A percentile compares a stretch with the other conserved stretches of the same genome.
Evolutionary conservation across 1,284 basidiomycete genomes (phyloP).

Genomic region (Mycena sp.): DNA sequence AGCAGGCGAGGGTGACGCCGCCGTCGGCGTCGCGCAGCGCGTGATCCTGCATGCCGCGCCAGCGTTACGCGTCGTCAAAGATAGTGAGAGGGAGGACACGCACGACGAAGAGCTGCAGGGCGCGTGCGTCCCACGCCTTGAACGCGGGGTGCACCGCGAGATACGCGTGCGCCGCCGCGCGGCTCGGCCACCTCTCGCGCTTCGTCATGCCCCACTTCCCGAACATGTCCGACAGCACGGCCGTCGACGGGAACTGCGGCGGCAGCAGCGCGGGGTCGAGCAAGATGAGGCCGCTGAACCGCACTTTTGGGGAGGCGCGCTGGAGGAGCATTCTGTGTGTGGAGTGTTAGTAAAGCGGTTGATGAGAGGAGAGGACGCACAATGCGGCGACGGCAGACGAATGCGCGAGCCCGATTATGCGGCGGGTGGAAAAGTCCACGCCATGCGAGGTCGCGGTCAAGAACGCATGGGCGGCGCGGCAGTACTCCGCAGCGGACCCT

Average conservation of each 20-base stretch:
- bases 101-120: slow-evolving; percentile 27
- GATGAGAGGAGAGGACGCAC: slow-evolving; percentile 9
- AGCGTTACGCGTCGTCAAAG: not conserved
- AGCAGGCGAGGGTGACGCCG: slow-evolving; percentile 27
- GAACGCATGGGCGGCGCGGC: slow-evolving; percentile 25
- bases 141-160: slow-evolving; percentile 24
- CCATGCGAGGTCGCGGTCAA: slow-evolving; percentile 24
- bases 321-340: slow-evolving; percentile 28
- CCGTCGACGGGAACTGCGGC: slow-evolving; percentile 19
- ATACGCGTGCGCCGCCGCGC: slow-evolving; percentile 23
- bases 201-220: slow-evolving; percentile 25
- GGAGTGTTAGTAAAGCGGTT: no score
- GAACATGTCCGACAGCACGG: slow-evolving; percentile 19
- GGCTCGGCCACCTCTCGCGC: slow-evolving; percentile 26
- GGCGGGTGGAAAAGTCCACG: slow-evolving; percentile 27
- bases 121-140: slow-evolving; percentile 24
- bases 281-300: slow-evolving; percentile 21
- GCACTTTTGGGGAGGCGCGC: slow-evolving; percentile 11
- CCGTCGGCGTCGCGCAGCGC: slow-evolving; percentile 19
- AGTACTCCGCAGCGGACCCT: slow-evolving; percentile 29
- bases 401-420: slow-evolving; percentile 30
- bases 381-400: slow-evolving; percentile 26
- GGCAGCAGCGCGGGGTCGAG: slow-evolving; percentile 33
- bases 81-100: not conserved
- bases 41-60: slow-evolving; percentile 7